Evolutionary conservation across 257 asterid species (phyloP), one percentile per base, ranked within the genome.

Genomic region (Ophiorrhiza pumila): DNA sequence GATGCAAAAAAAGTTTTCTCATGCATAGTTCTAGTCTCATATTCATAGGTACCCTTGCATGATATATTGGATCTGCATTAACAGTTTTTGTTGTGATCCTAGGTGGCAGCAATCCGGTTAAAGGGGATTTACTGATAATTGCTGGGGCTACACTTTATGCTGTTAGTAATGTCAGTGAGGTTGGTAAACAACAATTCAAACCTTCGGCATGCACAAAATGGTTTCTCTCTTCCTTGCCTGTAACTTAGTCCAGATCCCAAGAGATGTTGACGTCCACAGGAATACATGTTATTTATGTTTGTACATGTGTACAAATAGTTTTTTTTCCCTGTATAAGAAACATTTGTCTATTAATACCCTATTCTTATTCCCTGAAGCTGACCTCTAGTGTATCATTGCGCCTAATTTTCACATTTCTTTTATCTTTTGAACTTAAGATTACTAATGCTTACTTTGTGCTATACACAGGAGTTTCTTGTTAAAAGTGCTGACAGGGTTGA

Each of bases 141-240:
- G 96, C 96, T 46, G 97, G 98, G 56, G 90, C 98, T 73, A 93
- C 95, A 37, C 89, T 93, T 50, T 93, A 93, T 64, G 97, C 89
- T 81, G 90, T 93, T 71, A 84, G 84, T 77, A 93, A 93, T 70
- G 98, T 93, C 83, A 79, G 90, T 71, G 98, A 93, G 97, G 98
- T 90, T 67, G 29, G 94, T 68, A 60, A 55, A 72, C 46, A 67
- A 60, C 47, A 50, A 39, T 57, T 29, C 27, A 50, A 17, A 66
- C 49, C 37, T 41, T 74, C 37, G 56, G 39, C 39, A 46, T 57
- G 52, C 52, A 64, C 65, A 49, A 57, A 71, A 27, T 64, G 47
- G 32, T 72, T 41, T 42, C 57, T 74, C 39, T 18, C 27, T 31
- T 47, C 11, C 35, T 68, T 32, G 52, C 35, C 34, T 25, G 52